These are phyloP conservation scores for Alternaria sp. DNA, from an alignment of 2,329 filamentous ascomycete species.

Conservation along the genomic window DNA sequence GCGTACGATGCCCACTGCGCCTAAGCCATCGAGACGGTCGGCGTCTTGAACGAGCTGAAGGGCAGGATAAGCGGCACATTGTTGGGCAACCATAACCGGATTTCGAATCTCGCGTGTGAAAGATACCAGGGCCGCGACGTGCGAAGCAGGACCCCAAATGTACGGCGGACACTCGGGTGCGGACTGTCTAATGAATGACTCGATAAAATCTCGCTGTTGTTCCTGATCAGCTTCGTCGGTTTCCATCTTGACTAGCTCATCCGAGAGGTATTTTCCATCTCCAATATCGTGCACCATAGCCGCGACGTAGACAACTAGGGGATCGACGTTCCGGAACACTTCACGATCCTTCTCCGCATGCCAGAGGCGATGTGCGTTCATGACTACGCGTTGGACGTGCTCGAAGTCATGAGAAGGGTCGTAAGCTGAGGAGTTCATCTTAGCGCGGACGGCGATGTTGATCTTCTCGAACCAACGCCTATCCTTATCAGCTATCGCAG, in stretches of 20 bases:
- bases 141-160: slow-evolving; percentile 72
- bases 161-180: slow-evolving; percentile 32
- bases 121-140: slow-evolving; percentile 77
- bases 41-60: slow-evolving; percentile 88
- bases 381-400: slow-evolving; percentile 79
- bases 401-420: slow-evolving; percentile 86
- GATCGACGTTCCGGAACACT: slow-evolving; percentile 53
- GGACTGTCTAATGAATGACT: neutral
- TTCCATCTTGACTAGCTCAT: neutral
- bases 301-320: slow-evolving; percentile 68
- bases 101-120: slow-evolving; percentile 75
- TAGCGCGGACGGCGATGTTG: slow-evolving; percentile 39
- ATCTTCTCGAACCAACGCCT: slow-evolving; percentile 25
- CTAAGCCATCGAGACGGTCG: slow-evolving; percentile 85
- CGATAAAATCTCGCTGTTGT: slow-evolving; percentile 56
- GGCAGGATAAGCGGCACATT: slow-evolving; percentile 66
- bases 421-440: slow-evolving; percentile 74
- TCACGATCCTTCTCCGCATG: slow-evolving; percentile 53
- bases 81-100: slow-evolving; percentile 63
- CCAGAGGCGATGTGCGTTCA: slow-evolving; percentile 71
- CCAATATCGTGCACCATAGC: slow-evolving; percentile 77
- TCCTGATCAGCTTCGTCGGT: slow-evolving; percentile 54
- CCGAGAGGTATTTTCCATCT: slow-evolving; percentile 74
- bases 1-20: slow-evolving; percentile 64
- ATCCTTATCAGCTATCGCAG: neutral